phyloP scores from a whole-genome alignment of 2,329 filamentous ascomycete genomes.

The Curvularia hawaiiensis region DNA sequence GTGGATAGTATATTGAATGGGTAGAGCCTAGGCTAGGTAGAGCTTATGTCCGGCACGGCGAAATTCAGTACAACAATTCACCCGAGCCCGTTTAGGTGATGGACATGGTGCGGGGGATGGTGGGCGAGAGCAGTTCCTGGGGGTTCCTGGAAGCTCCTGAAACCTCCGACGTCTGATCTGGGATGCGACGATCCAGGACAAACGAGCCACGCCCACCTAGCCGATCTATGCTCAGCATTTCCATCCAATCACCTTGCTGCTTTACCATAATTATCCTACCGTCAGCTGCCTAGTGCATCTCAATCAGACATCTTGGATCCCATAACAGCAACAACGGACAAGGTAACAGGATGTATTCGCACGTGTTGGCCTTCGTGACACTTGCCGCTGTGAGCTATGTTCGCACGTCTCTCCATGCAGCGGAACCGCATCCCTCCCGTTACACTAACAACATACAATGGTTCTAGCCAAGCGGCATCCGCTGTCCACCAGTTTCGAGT shows the following conservation, averaged over 20 bases:
- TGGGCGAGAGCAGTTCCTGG: conserved; percentile 12
- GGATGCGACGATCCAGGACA: conserved; percentile 23
- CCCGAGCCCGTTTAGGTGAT: conserved; percentile 1
- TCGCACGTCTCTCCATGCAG: conserved; percentile 32
- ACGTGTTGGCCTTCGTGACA: conserved; percentile 40
- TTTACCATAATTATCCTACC: conserved; percentile 13
- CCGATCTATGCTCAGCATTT: conserved; percentile 9
- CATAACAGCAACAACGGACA: conserved; percentile 25
- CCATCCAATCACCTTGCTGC: conserved; percentile 10
- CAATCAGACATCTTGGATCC: background rate
- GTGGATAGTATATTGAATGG: background rate
- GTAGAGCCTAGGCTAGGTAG: background rate
- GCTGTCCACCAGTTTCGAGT: conserved; percentile 30
- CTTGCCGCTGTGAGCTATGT: conserved; percentile 31
- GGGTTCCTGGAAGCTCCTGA: conserved; percentile 8
- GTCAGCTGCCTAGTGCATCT: conserved; percentile 6
- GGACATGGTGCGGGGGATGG: conserved; percentile 1
- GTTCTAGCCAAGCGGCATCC: conserved; percentile 37
- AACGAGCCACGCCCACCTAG: conserved; percentile 15
- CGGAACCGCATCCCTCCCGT: conserved; percentile 32
- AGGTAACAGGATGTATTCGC: conserved; percentile 43
- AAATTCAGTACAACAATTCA: conserved; percentile 3
- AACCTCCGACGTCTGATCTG: conserved; percentile 28
- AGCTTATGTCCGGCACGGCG: background rate
- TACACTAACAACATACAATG: conserved; percentile 32